These are phyloP conservation scores for Quercus ilex DNA, from an alignment of 306 rosid genomes.

Conservation along the genomic window DNA sequence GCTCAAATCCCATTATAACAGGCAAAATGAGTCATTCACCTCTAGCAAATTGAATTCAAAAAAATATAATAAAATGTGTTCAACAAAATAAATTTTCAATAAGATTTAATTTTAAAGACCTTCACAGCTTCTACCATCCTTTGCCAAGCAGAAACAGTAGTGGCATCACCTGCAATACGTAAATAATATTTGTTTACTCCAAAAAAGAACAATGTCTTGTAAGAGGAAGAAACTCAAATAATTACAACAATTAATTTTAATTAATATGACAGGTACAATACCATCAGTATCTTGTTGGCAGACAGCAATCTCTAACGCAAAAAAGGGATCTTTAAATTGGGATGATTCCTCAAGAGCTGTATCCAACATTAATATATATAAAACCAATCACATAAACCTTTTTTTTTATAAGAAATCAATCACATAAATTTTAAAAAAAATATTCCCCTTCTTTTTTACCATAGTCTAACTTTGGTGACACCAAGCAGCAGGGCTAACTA, in stretches of 20 bases:
- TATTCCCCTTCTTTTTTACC: neutral
- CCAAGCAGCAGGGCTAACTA: slow-evolving; percentile 5
- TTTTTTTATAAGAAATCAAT: neutral
- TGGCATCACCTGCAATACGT: slow-evolving; percentile 47
- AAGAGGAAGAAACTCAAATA: neutral
- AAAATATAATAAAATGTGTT: neutral
- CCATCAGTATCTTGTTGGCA: slow-evolving; percentile 42
- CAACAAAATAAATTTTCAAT: slow-evolving; percentile 12
- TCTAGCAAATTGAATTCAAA: neutral
- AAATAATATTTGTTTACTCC: slow-evolving; percentile 12
- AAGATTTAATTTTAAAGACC: slow-evolving; percentile 40
- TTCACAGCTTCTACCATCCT: slow-evolving; percentile 67
- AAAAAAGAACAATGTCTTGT: neutral
- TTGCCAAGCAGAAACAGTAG: slow-evolving; percentile 55
- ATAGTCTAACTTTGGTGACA: slow-evolving; percentile 1
- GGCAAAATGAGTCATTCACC: neutral
- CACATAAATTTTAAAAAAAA: neutral
- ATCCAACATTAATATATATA: slow-evolving; percentile 21
- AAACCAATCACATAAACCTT: neutral
- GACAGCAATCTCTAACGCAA: slow-evolving; percentile 50
- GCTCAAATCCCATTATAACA: neutral
- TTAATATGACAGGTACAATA: slow-evolving; percentile 23
- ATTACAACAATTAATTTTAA: slow-evolving; percentile 3
- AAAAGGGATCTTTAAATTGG: slow-evolving; percentile 62
- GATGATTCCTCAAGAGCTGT: slow-evolving; percentile 74